A percentile compares a stretch with the other conserved stretches of the same genome.
Conservation (phyloP, 2,329 filamentous ascomycete species). For the Neofusicoccum sp. region DNA sequence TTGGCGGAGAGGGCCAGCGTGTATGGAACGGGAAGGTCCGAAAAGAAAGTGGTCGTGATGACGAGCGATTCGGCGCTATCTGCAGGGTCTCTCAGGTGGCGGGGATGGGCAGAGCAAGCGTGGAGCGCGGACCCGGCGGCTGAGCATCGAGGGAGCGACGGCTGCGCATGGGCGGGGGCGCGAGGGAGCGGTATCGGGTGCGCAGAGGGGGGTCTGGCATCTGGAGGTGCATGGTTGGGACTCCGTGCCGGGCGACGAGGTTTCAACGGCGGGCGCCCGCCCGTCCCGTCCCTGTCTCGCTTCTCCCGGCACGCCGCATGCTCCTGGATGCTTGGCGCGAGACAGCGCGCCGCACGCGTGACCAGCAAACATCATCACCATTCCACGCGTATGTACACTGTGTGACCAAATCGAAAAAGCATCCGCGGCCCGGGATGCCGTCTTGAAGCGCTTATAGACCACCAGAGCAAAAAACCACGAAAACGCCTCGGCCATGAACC, state of each 20-base stretch:
- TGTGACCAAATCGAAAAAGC: conserved; percentile 4
- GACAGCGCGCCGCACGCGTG: background rate
- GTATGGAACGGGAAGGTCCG: conserved; percentile 10
- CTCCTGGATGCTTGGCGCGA: conserved; percentile 13
- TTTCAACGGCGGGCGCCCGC: conserved; percentile 1
- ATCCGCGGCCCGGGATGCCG: conserved; percentile 14
- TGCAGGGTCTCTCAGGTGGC: conserved; percentile 3
- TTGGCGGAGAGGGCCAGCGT: background rate
- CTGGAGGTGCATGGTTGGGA: conserved; percentile 7
- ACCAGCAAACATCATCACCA: conserved; percentile 9
- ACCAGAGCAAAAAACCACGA: conserved; percentile 3
- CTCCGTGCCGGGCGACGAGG: conserved; percentile 4
- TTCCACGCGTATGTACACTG: conserved; percentile 12
- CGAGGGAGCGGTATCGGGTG: background rate
- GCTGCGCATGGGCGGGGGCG: background rate
- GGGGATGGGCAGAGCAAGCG: background rate
- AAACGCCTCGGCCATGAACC: conserved; percentile 21
- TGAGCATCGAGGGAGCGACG: background rate
- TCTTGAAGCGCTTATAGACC: conserved; percentile 5
- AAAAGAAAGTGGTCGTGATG: background rate
- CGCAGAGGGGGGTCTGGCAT: conserved; percentile 8
- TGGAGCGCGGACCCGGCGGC: background rate
- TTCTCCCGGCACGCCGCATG: conserved; percentile 11
- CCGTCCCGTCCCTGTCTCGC: conserved; percentile 10
- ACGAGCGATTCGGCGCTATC: background rate